Evolutionary conservation across 2,329 filamentous ascomycete species (phyloP), one percentile per base, ranked within the genome.

Genomic region (Verticillium albo-atrum): DNA sequence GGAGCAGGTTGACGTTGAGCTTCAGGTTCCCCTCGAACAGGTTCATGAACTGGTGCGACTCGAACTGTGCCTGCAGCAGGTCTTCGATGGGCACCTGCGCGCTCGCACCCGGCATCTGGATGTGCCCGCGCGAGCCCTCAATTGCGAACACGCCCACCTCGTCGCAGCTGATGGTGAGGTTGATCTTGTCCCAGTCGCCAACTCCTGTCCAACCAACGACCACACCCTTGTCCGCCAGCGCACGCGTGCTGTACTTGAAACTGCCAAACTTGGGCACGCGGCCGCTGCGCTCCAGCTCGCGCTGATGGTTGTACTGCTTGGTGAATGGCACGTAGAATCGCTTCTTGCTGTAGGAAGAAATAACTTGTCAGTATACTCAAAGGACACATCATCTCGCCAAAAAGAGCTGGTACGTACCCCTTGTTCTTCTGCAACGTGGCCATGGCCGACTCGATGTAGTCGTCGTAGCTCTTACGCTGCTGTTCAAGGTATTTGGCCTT

Each of bases 361-460:
- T 12, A 5, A 3, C 20, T 25, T 12, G 42, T 50, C 20, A 50
- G 42, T 23, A n/a, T n/a, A 50, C n/a, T 50, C 42, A 20, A 12
- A 10, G n/a, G 20, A 12, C 14, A 20, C 42, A 23, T 20, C 23
- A 3, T 12, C 20, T 50, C 20, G 9, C 14, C 42, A 42, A 32
- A 56, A 56, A 32, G 17, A 20, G 50, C 7, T 55, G 58, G 56
- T 54, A 74, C 83, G 72, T 82, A 89, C 85, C 89, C 93, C 77
- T 97, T 97, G 75, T 97, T 96, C 77, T 91, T 97, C 74, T 98
- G 95, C 60, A 99, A 81, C 4, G 96, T 99, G 61, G 93, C 84
- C 91, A 99, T 97, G 55, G 95, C 94, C 74, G 97, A 93, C 77
- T 99, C 96, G 70, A 99, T 97, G 76, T 99, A 99, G 77, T 99